These are phyloP conservation scores for Vitis amurensis DNA, from an alignment of 164 flowering plant genomes.

Conservation along the genomic window DNA sequence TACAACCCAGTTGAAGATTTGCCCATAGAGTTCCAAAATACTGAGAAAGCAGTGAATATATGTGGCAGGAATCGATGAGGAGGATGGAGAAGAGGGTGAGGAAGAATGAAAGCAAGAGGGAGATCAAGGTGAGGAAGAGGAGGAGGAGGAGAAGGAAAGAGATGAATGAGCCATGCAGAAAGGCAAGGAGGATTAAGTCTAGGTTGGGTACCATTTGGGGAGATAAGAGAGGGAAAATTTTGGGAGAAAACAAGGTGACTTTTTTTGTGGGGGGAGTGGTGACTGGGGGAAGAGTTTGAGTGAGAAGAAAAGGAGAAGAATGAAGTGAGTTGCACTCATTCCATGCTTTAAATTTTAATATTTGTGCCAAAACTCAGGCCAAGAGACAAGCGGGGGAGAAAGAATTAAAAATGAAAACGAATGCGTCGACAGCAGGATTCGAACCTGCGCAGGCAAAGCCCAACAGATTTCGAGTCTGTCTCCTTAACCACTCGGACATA, in stretches of 20 bases:
- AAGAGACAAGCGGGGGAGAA: background rate
- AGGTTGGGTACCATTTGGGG: constrained; percentile 32
- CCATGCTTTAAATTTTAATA: background rate
- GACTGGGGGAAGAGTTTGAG: background rate
- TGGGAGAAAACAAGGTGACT: background rate
- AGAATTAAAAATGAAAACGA: background rate
- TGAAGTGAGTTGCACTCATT: constrained; percentile 39
- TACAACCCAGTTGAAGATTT: constrained; percentile 34
- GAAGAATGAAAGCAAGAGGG: constrained; percentile 23
- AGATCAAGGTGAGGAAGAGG: constrained; percentile 12
- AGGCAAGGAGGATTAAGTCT: constrained; percentile 33
- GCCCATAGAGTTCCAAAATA: constrained; percentile 7
- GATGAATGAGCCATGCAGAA: constrained; percentile 35
- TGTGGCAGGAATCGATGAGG: constrained; percentile 17
- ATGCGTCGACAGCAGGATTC: constrained; percentile 99
- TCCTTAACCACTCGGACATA: constrained; percentile 99
- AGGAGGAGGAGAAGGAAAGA: constrained; percentile 20
- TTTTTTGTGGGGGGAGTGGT: background rate
- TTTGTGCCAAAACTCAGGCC: background rate
- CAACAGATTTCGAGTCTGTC: constrained; percentile 99
- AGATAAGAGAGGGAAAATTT: constrained; percentile 7
- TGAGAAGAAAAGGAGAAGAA: constrained; percentile 9
- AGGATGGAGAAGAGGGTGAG: constrained; percentile 25
- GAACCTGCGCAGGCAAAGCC: constrained; percentile 99
- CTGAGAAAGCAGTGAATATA: constrained; percentile 1